Conservation (phyloP, 1,284 basidiomycete genomes). For the Trametes polyzona region DNA sequence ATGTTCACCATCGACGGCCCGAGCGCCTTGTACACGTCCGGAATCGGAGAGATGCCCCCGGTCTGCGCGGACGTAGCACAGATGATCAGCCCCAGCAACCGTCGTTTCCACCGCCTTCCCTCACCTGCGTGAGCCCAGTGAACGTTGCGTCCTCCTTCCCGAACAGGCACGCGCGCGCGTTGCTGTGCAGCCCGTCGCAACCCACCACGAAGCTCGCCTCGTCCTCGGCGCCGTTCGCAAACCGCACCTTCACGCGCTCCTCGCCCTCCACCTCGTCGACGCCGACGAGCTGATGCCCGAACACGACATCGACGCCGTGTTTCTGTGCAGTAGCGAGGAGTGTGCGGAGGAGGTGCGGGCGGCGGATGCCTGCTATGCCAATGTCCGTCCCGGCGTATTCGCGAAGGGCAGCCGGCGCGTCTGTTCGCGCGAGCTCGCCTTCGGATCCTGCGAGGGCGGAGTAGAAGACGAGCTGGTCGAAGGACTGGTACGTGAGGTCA, state of each 20-base stretch:
- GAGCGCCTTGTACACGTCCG: conserved; percentile 21
- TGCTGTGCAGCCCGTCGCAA: conserved; percentile 52
- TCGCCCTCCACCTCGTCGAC: conserved; percentile 36
- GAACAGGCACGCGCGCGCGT: conserved; percentile 44
- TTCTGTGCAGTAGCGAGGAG: conserved; percentile 40
- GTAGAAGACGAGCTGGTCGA: conserved; percentile 32
- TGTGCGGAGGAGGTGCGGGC: conserved; percentile 38
- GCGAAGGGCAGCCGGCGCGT: conserved; percentile 19
- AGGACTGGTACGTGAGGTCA: conserved; percentile 34
- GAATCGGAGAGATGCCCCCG: conserved; percentile 41
- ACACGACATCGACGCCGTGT: conserved; percentile 43
- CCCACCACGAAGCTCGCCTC: conserved; percentile 48
- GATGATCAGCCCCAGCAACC: neutral
- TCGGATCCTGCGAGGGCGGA: conserved; percentile 39
- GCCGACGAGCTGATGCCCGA: conserved; percentile 39
- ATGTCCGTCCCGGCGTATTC: conserved; percentile 30
- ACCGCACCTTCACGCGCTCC: conserved; percentile 39
- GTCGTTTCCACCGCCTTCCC: neutral
- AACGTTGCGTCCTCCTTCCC: conserved; percentile 43
- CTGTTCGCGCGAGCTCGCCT: conserved; percentile 36
- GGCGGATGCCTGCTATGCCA: conserved; percentile 34
- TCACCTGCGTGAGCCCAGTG: conserved; percentile 47
- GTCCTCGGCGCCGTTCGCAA: conserved; percentile 44
- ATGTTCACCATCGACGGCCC: conserved; percentile 37
- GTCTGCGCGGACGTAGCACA: conserved; percentile 31